phyloP scores from a whole-genome alignment of 164 flowering plant species.

The Akebia trifoliata region DNA sequence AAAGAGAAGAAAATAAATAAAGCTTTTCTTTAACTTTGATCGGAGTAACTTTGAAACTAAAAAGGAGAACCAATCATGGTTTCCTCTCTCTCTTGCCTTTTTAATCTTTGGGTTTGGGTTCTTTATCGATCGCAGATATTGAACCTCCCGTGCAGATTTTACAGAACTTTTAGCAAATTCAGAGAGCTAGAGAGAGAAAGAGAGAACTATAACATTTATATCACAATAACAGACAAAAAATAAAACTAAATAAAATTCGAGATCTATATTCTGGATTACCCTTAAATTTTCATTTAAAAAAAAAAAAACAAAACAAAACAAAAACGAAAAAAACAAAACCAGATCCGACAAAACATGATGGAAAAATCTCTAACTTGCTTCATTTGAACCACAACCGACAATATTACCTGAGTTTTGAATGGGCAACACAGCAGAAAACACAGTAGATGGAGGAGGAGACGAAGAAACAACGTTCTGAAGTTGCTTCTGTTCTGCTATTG shows the following conservation, averaged over 20 bases:
- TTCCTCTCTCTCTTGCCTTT: slow-evolving; percentile 16
- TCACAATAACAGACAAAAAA: slow-evolving; percentile 16
- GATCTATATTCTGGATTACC: slow-evolving; percentile 12
- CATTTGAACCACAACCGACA: not conserved
- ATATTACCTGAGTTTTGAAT: slow-evolving; percentile 52
- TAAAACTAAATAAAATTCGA: too few species aligned
- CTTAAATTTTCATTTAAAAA: slow-evolving; percentile 5
- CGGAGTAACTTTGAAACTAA: slow-evolving; percentile 3
- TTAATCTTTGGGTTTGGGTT: slow-evolving; percentile 17
- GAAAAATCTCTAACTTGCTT: not conserved
- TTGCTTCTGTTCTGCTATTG: slow-evolving; percentile 17
- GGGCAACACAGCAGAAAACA: slow-evolving; percentile 44
- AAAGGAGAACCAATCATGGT: slow-evolving; percentile 33
- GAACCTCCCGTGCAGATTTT: slow-evolving; percentile 3
- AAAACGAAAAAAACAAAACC: slow-evolving; percentile 14
- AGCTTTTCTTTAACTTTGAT: not conserved
- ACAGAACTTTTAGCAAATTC: not conserved
- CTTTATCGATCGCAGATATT: not conserved
- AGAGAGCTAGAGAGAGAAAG: slow-evolving; percentile 5
- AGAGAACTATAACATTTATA: not conserved
- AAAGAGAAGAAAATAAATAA: not conserved
- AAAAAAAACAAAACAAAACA: slow-evolving; percentile 2
- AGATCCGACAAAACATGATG: slow-evolving; percentile 20
- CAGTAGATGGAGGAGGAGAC: slow-evolving; percentile 26
- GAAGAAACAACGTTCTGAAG: slow-evolving; percentile 27